These are phyloP conservation scores for Candida nemodendra DNA, from an alignment of 805 yeast genomes.

Conservation along the genomic window DNA sequence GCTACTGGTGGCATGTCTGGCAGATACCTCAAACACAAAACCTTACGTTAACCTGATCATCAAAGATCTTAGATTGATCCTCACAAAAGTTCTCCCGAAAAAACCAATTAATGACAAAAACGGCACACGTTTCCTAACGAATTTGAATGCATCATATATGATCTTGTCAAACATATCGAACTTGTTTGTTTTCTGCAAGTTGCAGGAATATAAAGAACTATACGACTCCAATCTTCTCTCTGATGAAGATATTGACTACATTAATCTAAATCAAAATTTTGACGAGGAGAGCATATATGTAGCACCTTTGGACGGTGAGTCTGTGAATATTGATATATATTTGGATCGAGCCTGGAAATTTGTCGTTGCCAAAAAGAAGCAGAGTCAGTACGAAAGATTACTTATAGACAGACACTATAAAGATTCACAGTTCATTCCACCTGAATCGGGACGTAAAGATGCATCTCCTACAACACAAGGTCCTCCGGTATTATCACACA, in stretches of 20 bases:
- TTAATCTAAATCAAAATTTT: slow-evolving; percentile 33
- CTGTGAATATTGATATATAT: background rate
- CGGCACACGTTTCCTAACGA: slow-evolving; percentile 27
- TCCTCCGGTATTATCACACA: slow-evolving; percentile 20
- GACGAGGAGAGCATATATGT: slow-evolving; percentile 22
- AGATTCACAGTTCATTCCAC: slow-evolving; percentile 15
- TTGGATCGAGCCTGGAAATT: slow-evolving; percentile 43
- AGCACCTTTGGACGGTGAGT: background rate
- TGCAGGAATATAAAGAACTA: slow-evolving; percentile 23
- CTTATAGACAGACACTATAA: slow-evolving; percentile 37
- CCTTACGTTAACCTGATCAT: slow-evolving; percentile 24
- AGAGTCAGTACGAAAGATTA: slow-evolving; percentile 50
- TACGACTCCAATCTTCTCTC: slow-evolving; percentile 36
- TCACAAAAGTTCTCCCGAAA: slow-evolving; percentile 38
- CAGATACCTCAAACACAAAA: slow-evolving; percentile 5
- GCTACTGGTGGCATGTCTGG: slow-evolving; percentile 42
- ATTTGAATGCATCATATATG: slow-evolving; percentile 26
- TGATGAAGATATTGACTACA: slow-evolving; percentile 36
- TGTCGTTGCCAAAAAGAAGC: slow-evolving; percentile 44
- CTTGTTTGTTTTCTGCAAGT: slow-evolving; percentile 15
- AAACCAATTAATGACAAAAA: slow-evolving; percentile 12
- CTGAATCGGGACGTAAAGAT: slow-evolving; percentile 15
- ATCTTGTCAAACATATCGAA: slow-evolving; percentile 29
- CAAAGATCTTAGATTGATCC: slow-evolving; percentile 34
- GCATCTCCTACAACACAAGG: slow-evolving; percentile 5